Conservation (phyloP, 306 rosid species). For the Sicyos edulis region DNA sequence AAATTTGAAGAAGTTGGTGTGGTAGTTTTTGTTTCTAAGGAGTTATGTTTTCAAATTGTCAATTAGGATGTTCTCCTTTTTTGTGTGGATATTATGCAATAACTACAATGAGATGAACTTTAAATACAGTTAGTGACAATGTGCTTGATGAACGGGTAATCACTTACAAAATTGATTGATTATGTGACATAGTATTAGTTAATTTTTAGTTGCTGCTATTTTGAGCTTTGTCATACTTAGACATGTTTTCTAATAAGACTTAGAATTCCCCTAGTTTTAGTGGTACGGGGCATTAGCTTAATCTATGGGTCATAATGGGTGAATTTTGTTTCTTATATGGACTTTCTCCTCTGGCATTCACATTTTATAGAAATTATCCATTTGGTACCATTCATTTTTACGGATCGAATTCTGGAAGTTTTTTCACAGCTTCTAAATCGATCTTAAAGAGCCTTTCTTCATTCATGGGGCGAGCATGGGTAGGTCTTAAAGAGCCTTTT, state of each 20-base stretch:
- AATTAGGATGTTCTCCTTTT: too few species aligned
- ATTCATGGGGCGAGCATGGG: neutral
- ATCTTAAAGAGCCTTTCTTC: neutral
- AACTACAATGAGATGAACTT: neutral
- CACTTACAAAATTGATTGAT: neutral
- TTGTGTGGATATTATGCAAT: neutral
- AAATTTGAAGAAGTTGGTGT: too few species aligned
- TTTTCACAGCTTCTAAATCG: neutral
- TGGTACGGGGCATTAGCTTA: neutral
- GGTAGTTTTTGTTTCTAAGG: too few species aligned
- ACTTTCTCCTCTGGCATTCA: neutral
- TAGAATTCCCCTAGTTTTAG: neutral
- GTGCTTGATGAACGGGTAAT: constrained; percentile 3
- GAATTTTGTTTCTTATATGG: neutral
- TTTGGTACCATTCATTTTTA: neutral
- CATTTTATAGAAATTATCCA: neutral
- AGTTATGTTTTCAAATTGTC: too few species aligned
- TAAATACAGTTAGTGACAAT: constrained; percentile 2
- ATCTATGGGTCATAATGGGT: neutral
- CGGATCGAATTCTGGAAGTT: neutral
- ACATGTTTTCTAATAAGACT: neutral
- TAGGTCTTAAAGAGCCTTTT: neutral
- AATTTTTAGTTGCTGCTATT: neutral
- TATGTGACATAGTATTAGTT: neutral
- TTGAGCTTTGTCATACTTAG: neutral